Base-by-base conservation (phyloP, 306 rosid species). In the Lupinus albus region DNA sequence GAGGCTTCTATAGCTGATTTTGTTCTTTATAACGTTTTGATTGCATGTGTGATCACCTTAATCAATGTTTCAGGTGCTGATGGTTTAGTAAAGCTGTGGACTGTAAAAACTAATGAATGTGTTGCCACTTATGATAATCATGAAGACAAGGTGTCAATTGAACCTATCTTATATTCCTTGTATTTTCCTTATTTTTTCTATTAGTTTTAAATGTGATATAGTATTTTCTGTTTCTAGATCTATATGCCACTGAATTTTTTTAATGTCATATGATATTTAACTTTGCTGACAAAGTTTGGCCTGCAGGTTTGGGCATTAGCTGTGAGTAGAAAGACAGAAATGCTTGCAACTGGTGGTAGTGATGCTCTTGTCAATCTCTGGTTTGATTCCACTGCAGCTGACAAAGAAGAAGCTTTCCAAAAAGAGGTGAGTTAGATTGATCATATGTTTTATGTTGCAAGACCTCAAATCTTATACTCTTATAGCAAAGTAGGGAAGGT, bases 221-320 rank as follows among this genome's bases (percentile, higher is more conserved):
- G 11, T 41, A 4, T 41, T 72, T 8, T 41, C 61, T 32, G 30
- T 79, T 61, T 68, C 58, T 53, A 8, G 42, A 21, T 58, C 7
- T 55, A 13, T 15, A 57, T 64, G 32, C 48, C 21, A 12, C 25
- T 51, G 14, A 62, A 64, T 39, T 12, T 11, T 41, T 41, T 42
- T 10, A 42, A 25, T 42, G 47, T 11, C 11, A 42, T 11, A 42
- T 42, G 12, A 42, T 42, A 42, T 42, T 42, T 48, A 56, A 50
- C 50, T 64, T 67, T 35, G 33, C 78, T 80, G 68, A 81, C 38
- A 35, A 21, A 72, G 45, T 44, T 67, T 75, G 50, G 20, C 44
- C 65, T 84, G 76, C 82, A 92, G 98, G 89, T 93, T 58, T 93
- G 95, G 88, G 97, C 95, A 51, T 80, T 92, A 79, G 85, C 98